These are phyloP conservation scores for Paracorniculantispora psalliotae DNA, from an alignment of 2,329 filamentous ascomycete species.

Conservation along the genomic window DNA sequence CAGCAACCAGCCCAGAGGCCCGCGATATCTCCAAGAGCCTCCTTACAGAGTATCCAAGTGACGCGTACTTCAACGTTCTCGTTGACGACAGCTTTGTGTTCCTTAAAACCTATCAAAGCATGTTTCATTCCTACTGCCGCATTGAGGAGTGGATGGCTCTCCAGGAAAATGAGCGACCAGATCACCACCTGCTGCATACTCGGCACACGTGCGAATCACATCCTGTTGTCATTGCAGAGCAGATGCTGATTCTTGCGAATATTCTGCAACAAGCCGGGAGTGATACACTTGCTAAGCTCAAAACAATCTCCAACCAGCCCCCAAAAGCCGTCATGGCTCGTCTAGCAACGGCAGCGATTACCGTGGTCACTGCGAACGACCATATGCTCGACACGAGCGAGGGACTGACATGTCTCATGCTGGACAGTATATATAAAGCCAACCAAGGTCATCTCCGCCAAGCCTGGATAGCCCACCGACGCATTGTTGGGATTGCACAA, in stretches of 20 bases:
- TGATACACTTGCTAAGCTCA: not conserved
- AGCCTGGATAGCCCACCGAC: slow-evolving; percentile 44
- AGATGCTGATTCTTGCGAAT: slow-evolving; percentile 28
- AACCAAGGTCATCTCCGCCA: slow-evolving; percentile 48
- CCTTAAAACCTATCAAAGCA: not conserved
- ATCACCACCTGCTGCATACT: slow-evolving; percentile 1
- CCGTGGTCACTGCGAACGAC: slow-evolving; percentile 42
- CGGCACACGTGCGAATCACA: slow-evolving; percentile 19
- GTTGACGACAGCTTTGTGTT: not conserved
- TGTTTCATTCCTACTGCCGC: not conserved
- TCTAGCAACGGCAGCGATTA: slow-evolving; percentile 25
- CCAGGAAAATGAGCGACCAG: not conserved
- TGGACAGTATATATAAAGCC: slow-evolving; percentile 42
- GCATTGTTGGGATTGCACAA: slow-evolving; percentile 45
- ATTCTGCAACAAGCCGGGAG: slow-evolving; percentile 18
- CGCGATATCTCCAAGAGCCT: not conserved
- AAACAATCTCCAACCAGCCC: slow-evolving; percentile 13
- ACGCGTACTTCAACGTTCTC: not conserved
- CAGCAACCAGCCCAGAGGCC: not conserved
- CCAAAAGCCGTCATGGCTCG: slow-evolving; percentile 21
- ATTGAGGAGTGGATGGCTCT: not conserved
- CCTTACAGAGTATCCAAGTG: not conserved
- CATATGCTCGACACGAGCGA: slow-evolving; percentile 44
- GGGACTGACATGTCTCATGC: slow-evolving; percentile 44
- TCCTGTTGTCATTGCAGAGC: slow-evolving; percentile 30